These are phyloP conservation scores for Cadophora luteo-olivacea DNA, from an alignment of 2,329 filamentous ascomycete genomes.

Conservation along the genomic window DNA sequence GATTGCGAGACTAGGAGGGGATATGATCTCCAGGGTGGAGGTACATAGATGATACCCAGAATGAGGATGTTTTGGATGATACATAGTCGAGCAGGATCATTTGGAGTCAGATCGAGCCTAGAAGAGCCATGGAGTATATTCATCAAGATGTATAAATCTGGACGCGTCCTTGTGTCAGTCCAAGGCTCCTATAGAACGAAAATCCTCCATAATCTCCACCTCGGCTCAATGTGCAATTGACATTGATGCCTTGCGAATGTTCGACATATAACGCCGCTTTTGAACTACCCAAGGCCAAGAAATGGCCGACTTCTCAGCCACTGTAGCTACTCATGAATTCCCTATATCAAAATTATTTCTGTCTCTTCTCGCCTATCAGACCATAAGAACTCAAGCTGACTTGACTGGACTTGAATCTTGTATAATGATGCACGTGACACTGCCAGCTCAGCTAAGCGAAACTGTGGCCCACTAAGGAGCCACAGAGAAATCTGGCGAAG, in stretches of 20 bases:
- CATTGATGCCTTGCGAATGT: neutral
- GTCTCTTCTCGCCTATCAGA: too few species aligned
- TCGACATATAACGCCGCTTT: neutral
- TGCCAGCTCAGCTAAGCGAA: neutral
- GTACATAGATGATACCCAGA: constrained; percentile 22
- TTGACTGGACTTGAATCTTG: too few species aligned
- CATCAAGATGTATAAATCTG: too few species aligned
- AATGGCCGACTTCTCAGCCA: too few species aligned
- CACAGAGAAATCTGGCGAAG: constrained; percentile 16
- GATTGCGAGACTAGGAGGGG: constrained; percentile 71
- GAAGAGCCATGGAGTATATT: too few species aligned
- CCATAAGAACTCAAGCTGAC: too few species aligned
- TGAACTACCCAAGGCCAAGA: too few species aligned
- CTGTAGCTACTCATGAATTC: too few species aligned
- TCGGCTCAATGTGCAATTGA: neutral
- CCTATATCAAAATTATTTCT: too few species aligned
- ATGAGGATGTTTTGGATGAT: neutral
- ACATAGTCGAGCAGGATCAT: neutral
- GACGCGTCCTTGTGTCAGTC: neutral
- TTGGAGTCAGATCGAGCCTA: too few species aligned
- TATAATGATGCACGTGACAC: neutral
- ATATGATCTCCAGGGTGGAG: constrained; percentile 73
- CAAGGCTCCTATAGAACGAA: neutral
- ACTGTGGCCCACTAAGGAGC: constrained; percentile 13
- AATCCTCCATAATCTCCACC: neutral